Evolutionary conservation across 495 filamentous ascomycete species (phyloP).

Genomic region (Thozetella sp.): DNA sequence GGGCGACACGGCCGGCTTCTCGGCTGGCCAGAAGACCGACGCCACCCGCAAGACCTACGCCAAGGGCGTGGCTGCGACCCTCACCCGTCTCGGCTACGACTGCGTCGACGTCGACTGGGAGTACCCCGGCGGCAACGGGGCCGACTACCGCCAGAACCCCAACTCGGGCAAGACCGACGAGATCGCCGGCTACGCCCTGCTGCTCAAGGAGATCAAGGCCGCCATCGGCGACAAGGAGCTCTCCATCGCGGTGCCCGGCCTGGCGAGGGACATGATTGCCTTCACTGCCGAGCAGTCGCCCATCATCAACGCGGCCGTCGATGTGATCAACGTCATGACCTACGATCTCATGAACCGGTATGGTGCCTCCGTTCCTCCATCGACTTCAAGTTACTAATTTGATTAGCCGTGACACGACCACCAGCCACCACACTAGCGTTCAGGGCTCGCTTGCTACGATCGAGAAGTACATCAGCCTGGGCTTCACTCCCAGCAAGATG

Average conservation of each 20-base stretch:
- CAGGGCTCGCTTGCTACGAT: slow-evolving; percentile 49
- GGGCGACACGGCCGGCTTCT: slow-evolving; percentile 61
- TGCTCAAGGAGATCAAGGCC: slow-evolving; percentile 55
- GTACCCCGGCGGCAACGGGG: slow-evolving; percentile 67
- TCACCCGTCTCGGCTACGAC: slow-evolving; percentile 57
- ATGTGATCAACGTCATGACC: slow-evolving; percentile 68
- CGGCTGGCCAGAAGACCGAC: slow-evolving; percentile 48
- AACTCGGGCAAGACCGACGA: slow-evolving; percentile 58
- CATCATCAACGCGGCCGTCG: slow-evolving; percentile 59
- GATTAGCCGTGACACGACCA: slow-evolving; percentile 54
- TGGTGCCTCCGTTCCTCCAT: too few relatives aligned
- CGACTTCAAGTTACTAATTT: too few relatives aligned
- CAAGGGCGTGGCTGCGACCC: slow-evolving; percentile 53
- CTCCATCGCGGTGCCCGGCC: slow-evolving; percentile 64
- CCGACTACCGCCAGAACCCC: slow-evolving; percentile 56
- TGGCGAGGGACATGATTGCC: slow-evolving; percentile 62
- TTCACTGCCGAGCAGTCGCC: slow-evolving; percentile 59
- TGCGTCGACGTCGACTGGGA: slow-evolving; percentile 69
- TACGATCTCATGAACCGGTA: slow-evolving; percentile 69
- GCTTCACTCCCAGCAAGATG: slow-evolving; percentile 52
- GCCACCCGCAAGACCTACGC: slow-evolving; percentile 55
- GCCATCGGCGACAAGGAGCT: slow-evolving; percentile 62
- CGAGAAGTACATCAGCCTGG: slow-evolving; percentile 56
- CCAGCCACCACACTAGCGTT: slow-evolving; percentile 58
- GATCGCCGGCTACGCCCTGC: slow-evolving; percentile 58